phyloP scores from a whole-genome alignment of 345 rosid genomes.

The Syzygium jambos region DNA sequence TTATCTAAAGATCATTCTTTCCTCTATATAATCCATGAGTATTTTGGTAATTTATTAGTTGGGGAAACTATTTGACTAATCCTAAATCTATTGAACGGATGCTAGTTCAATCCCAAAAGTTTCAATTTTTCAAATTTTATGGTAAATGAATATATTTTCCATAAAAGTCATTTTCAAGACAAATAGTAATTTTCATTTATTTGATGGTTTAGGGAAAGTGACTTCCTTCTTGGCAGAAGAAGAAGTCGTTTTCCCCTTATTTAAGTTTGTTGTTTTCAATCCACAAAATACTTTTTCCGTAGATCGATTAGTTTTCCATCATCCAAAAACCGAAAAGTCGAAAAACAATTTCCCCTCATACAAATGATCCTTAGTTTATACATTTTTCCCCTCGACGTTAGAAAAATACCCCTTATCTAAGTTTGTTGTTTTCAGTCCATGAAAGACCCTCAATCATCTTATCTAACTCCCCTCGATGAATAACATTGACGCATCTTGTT shows the following conservation, averaged over 20 bases:
- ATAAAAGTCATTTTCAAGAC: background rate
- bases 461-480: background rate
- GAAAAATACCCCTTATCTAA: no score
- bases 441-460: background rate
- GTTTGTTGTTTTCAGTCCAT: no score
- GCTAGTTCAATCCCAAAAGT: background rate
- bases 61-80: background rate
- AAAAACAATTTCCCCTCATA: background rate
- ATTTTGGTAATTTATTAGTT: background rate
- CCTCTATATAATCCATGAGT: background rate
- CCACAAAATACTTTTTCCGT: no score
- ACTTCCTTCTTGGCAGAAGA: background rate
- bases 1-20: background rate
- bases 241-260: no score
- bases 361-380: no score
- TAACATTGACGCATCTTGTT: background rate
- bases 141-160: background rate
- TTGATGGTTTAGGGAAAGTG: background rate
- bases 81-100: background rate
- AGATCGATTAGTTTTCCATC: no score
- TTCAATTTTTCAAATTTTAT: background rate
- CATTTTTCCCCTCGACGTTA: no score
- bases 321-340: no score
- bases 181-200: no score
- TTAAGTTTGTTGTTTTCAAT: no score